Evolutionary conservation across 2,329 filamentous ascomycete species (phyloP), one percentile per base, ranked within the genome.

Genomic region (Parastagonospora avenae): DNA sequence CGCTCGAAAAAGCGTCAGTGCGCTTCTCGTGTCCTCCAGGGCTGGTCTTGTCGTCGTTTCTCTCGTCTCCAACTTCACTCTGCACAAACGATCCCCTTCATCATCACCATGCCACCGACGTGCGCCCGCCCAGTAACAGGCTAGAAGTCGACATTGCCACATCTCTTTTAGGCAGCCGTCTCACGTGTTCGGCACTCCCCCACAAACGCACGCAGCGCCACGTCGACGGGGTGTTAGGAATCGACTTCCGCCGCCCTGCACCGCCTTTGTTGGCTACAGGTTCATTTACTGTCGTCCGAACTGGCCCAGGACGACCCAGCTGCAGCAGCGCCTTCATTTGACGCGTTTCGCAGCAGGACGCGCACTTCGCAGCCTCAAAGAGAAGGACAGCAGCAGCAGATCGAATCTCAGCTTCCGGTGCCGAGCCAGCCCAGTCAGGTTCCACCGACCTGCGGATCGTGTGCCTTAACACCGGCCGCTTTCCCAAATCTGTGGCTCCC

Each of bases 381-480:
- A 42, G 40, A 44, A 57, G 57, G 52, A 54, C 46, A 44, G 57
- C 61, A 52, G 48, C 50, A 48, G 48, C 57, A 52, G 60, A 57
- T 62, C 55, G 59, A 58, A 66, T 68, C 66, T 68, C 67, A 67
- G 63, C 60, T 62, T 47, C 57, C 57, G 54, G 57, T 56, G 62
- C 62, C 63, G 65, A 65, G 60, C 57, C 56, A 52, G 55, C 57
- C 53, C 55, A 48, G 46, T 46, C 53, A 55, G 32, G 59, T 62
- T 59, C 57, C 61, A 62, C 59, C 45, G 16, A 16, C 19, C 6
- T 39, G 46, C 54, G 58, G 61, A 61, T 63, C 62, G 56, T 57
- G 49, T 54, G 24, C 48, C 52, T 54, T 53, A 35, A 42, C 30
- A 38, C 48, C 45, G 48, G 45, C 52, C 39, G 52, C 57, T 51